These are phyloP conservation scores for Aspergillus felis DNA, from an alignment of 2,329 filamentous ascomycete species.

Conservation along the genomic window DNA sequence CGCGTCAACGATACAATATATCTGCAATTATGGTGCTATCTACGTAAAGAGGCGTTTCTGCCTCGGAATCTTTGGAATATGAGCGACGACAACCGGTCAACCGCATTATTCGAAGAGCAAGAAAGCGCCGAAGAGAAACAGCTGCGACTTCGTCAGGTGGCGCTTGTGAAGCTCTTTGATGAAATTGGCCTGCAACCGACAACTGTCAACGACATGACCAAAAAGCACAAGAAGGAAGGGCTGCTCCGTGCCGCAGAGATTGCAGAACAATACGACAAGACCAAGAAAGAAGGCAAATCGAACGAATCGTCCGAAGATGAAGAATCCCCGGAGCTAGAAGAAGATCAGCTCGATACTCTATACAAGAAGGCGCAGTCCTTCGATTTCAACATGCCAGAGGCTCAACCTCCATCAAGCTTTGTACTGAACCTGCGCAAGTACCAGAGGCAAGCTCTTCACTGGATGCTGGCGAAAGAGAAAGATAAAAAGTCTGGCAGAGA, in stretches of 20 bases:
- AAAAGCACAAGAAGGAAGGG: constrained; percentile 76
- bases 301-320: constrained; percentile 60
- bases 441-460: constrained; percentile 90
- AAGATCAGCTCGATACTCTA: constrained; percentile 88
- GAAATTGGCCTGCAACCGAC: constrained; percentile 81
- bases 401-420: constrained; percentile 79
- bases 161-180: constrained; percentile 81
- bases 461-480: constrained; percentile 94
- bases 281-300: constrained; percentile 48
- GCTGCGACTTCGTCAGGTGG: constrained; percentile 78
- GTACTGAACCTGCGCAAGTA: constrained; percentile 81
- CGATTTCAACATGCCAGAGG: constrained; percentile 85
- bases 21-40: constrained; percentile 74
- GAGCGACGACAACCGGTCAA: constrained; percentile 65
- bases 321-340: constrained; percentile 85
- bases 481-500: constrained; percentile 68
- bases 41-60: constrained; percentile 72
- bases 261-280: constrained; percentile 69
- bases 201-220: constrained; percentile 67
- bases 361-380: constrained; percentile 97
- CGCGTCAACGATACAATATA: constrained; percentile 94
- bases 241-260: constrained; percentile 83
- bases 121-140: constrained; percentile 83
- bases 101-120: constrained; percentile 74
- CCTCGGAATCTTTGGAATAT: constrained; percentile 49